phyloP scores from a whole-genome alignment of 192 early-diverging fungal species.

The Entophlyctis helioformis region DNA sequence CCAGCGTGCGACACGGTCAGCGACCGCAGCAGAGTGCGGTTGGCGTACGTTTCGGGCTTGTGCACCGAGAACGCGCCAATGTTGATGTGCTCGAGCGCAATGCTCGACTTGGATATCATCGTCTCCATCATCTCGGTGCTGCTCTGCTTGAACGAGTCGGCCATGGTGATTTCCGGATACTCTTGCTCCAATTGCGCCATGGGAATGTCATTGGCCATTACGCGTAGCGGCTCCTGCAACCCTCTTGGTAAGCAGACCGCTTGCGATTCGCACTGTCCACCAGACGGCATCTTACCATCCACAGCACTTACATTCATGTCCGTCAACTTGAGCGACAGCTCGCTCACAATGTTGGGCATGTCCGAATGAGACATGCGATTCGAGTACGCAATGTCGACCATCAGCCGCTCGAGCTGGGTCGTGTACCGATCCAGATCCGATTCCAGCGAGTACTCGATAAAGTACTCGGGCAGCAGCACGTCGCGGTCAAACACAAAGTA shows the following conservation, averaged over 20 bases:
- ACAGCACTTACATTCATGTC: too few relatives aligned
- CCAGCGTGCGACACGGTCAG: slow-evolving; percentile 16
- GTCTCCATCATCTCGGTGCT: too few relatives aligned
- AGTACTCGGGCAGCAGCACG: slow-evolving; percentile 31
- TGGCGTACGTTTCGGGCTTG: not conserved
- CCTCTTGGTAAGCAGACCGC: too few relatives aligned
- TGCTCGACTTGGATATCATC: too few relatives aligned
- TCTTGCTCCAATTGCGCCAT: slow-evolving; percentile 3
- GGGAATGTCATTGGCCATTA: slow-evolving; percentile 2
- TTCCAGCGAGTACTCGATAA: slow-evolving; percentile 37
- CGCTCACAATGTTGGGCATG: slow-evolving; percentile 35
- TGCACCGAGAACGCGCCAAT: not conserved
- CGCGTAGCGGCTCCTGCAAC: too few relatives aligned
- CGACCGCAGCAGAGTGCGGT: slow-evolving; percentile 6
- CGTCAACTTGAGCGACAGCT: slow-evolving; percentile 9
- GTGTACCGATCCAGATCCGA: slow-evolving; percentile 17
- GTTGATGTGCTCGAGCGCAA: slow-evolving; percentile 4
- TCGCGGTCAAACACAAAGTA: slow-evolving; percentile 19
- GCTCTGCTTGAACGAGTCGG: too few relatives aligned
- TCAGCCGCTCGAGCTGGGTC: slow-evolving; percentile 23
- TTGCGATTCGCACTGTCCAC: too few relatives aligned
- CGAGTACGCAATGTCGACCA: slow-evolving; percentile 38
- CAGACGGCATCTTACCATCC: too few relatives aligned
- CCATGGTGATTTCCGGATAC: slow-evolving; percentile 10
- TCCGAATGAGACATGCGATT: slow-evolving; percentile 32